Evolutionary conservation across 148 eudicot species (phyloP).

Genomic region (Rhododendron henanense): DNA sequence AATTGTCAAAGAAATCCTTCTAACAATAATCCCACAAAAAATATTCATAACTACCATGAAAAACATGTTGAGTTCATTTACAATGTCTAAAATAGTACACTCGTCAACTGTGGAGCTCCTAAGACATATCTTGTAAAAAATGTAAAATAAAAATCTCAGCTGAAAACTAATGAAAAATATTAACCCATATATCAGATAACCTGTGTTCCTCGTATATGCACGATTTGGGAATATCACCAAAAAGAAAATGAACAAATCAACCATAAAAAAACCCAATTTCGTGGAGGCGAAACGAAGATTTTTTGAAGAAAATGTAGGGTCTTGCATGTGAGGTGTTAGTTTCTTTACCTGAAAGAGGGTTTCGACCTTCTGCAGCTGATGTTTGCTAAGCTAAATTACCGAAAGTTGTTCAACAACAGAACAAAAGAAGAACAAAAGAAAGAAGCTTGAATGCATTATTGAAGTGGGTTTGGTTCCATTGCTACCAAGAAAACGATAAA

Average conservation of each 20-base stretch:
- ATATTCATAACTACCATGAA: neutral
- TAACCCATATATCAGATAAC: neutral
- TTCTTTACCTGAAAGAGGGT: constrained; percentile 2
- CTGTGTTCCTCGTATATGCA: neutral
- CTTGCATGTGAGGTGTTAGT: neutral
- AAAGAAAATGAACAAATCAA: neutral
- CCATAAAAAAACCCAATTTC: neutral
- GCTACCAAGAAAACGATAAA: neutral
- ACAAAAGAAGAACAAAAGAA: neutral
- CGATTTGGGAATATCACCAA: neutral
- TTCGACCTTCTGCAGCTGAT: neutral
- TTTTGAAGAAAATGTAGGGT: neutral
- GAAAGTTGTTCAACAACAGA: neutral
- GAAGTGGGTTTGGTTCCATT: neutral
- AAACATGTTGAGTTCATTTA: neutral
- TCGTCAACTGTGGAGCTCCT: neutral
- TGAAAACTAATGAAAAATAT: neutral
- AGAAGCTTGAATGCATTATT: neutral
- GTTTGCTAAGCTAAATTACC: neutral
- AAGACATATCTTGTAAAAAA: neutral
- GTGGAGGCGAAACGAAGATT: neutral
- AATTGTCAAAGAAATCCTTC: neutral
- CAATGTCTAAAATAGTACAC: neutral
- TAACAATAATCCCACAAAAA: neutral
- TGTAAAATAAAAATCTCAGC: neutral